Base-by-base conservation (phyloP, 2,329 filamentous ascomycete species). In the Ophiocordyceps robertsii region DNA sequence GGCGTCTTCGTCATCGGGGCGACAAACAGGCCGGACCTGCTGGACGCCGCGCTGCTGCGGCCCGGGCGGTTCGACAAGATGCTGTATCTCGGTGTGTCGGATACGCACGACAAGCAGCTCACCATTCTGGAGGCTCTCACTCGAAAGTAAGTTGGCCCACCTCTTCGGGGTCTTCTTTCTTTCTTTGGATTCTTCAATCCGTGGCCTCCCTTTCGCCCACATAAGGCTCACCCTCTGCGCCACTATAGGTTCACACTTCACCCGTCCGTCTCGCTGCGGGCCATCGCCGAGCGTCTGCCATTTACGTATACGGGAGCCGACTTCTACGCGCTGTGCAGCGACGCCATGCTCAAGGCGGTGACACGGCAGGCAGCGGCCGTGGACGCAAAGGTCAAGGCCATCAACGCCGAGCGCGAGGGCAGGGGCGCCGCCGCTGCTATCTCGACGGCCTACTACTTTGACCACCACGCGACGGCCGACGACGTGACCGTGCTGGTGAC, bases 291-390 rank as follows among this genome's bases (percentile, higher is more conserved):
- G 41, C 72, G 72, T 11, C 74, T 98, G 4, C 92, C 92, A 0
- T 92, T 95, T 59, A 96, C 90, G 3, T 98, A 95, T 65, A 98
- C 92, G 0, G 92, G 92, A 56, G 92, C 92, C 48, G 92, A 98
- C 65, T 82, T 98, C 57, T 98, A 98, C 63, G 92, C 92, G 1
- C 73, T 98, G 17, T 96, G 90, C 67, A 95, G 88, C 37, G 92
- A 98, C 61, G 88, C 92, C 41, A 98, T 98, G 92, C 82, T 98
- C 51, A 96, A 98, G 62, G 92, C 92, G 17, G 90, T 98, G 45
- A 98, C 92, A 3, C 80, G 92, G 6, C 86, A 93, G 57, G 88
- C 92, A 2, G 75, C 78, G 1, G 71, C 77, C 2, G 89, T 96
- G 3, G 92, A 98, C 58, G 70, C 76, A 40, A 92, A 92, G 61